Base-by-base conservation (phyloP, 2,329 filamentous ascomycete genomes). In the Aureobasidium sp. region DNA sequence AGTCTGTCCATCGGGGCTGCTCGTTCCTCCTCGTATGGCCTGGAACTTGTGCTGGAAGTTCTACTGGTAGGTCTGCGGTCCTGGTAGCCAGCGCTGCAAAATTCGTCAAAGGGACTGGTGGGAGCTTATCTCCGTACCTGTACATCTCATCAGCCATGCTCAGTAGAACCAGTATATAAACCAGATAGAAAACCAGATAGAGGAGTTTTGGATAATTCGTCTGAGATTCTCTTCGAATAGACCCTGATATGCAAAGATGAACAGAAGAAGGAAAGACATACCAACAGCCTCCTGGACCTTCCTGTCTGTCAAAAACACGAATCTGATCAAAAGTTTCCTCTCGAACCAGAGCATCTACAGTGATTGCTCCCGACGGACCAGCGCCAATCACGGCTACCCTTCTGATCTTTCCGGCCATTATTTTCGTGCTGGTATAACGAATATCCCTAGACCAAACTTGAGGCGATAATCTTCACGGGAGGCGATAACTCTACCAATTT, bases 211-310 rank as follows among this genome's bases (percentile, higher is more conserved):
- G n/a, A n/a, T n/a, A n/a, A n/a, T n/a, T n/a, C n/a, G n/a, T n/a
- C n/a, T n/a, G n/a, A n/a, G n/a, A n/a, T n/a, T n/a, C n/a, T n/a
- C n/a, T n/a, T n/a, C n/a, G n/a, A n/a, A n/a, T n/a, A n/a, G n/a
- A n/a, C n/a, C n/a, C n/a, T n/a, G n/a, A n/a, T n/a, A n/a, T n/a
- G n/a, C n/a, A n/a, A n/a, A n/a, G n/a, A 43, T 21, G 33, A 25
- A 37, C 8, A 27, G 13, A n/a, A 29, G 21, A 57, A 77, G 4
- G 35, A 15, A 21, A 29, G 17, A 58, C 55, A 42, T 69, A 85
- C 84, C 84, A 87, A 59, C 81, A 84, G 19, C 84, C 84, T 54
- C 84, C 84, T 1, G 82, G 74, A 15, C 75, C 77, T 62, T 84
- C 81, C 54, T 82, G 78, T 29, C 84, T 74, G 67, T 87, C 84